Conservation (phyloP, 169 alveolate genomes). For the Plasmodium cynomolgi region DNA sequence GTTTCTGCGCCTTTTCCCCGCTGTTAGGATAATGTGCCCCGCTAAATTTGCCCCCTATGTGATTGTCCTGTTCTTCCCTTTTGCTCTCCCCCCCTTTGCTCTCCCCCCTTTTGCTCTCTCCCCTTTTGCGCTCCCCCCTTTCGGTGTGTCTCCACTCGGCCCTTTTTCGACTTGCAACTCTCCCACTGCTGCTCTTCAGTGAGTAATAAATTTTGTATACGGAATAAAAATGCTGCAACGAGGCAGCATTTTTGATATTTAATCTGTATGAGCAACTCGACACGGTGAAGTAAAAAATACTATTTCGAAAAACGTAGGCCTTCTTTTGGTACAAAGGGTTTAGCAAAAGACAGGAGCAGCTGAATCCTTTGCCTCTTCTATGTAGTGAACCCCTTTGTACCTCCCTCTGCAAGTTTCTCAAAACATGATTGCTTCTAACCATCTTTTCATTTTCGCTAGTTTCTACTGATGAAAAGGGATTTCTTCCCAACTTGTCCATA, state of each 20-base stretch:
- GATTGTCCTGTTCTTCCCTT: not conserved
- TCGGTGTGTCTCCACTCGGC: not conserved
- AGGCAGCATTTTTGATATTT: not conserved
- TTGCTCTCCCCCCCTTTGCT: not conserved
- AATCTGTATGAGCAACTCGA: conserved; percentile 23
- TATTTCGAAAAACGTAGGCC: conserved; percentile 33
- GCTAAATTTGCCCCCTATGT: not conserved
- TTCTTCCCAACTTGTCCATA: not conserved
- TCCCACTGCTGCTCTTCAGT: not conserved
- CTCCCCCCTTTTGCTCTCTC: not conserved
- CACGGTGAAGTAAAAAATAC: conserved; percentile 21
- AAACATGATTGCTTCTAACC: not conserved
- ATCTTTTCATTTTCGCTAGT: not conserved
- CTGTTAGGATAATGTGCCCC: not conserved
- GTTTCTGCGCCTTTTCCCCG: not conserved
- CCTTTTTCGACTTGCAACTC: not conserved
- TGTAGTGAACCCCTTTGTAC: not conserved
- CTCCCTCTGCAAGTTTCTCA: not conserved
- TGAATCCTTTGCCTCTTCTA: not conserved
- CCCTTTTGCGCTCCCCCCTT: not conserved
- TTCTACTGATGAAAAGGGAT: conserved; percentile 14
- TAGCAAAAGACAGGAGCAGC: conserved; percentile 25
- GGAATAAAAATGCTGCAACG: conserved; percentile 16
- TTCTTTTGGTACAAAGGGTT: conserved; percentile 29
- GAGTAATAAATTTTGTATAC: conserved; percentile 10